Base-by-base conservation (phyloP, 805 yeast species). In the Candida methanosorbosa region DNA sequence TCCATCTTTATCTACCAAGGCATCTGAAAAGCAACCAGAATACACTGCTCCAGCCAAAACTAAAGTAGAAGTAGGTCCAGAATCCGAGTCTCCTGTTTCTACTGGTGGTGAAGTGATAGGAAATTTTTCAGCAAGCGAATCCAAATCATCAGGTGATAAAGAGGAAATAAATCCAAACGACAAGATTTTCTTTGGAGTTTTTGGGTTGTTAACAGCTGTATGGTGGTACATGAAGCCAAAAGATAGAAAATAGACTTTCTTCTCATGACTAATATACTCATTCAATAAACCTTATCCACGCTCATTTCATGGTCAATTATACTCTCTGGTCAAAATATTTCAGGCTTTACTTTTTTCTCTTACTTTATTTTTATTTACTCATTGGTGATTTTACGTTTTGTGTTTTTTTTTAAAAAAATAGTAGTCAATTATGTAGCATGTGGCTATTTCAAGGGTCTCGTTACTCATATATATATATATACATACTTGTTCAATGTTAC, bases 221-320 rank as follows among this genome's bases (percentile, higher is more conserved):
- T 58, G 63, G 63, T 58, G 63, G 63, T 47, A 54, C 12, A 35
- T 44, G 18, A 54, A 49, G 30, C 43, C 43, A 29, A 39, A 39
- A 17, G 32, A 38, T 4, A 19, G 13, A 11, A 9, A 32, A 6
- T 26, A 23, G n/a, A 20, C n/a, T 4, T 27, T 9, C 9, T n/a
- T n/a, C n/a, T n/a, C n/a, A n/a, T n/a, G n/a, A n/a, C n/a, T n/a
- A n/a, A n/a, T n/a, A n/a, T n/a, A n/a, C n/a, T n/a, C n/a, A n/a
- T n/a, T n/a, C n/a, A n/a, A n/a, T n/a, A n/a, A n/a, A n/a, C n/a
- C n/a, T n/a, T n/a, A n/a, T n/a, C n/a, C n/a, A n/a, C n/a, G n/a
- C n/a, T n/a, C n/a, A n/a, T n/a, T n/a, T n/a, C n/a, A n/a, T n/a
- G n/a, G n/a, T n/a, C n/a, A n/a, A n/a, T n/a, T n/a, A n/a, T n/a